phyloP scores from a whole-genome alignment of 2,329 filamentous ascomycete species.

The Fusarium camptoceras region DNA sequence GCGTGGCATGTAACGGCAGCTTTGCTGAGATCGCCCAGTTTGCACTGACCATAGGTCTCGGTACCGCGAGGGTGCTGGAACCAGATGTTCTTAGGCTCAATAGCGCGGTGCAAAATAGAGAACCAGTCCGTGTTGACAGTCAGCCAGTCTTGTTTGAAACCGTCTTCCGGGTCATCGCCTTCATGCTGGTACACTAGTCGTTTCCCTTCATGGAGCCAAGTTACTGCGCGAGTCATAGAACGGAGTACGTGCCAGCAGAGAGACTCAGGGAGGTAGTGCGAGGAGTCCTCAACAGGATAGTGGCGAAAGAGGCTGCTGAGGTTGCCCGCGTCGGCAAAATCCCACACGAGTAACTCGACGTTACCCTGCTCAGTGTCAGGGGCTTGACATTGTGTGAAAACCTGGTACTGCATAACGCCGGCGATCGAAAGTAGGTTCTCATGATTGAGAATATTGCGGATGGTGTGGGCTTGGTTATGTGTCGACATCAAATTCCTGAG shows the following conservation, averaged over 20 bases:
- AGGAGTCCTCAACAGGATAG: constrained; percentile 29
- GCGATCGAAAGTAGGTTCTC: constrained; percentile 61
- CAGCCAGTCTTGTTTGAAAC: constrained; percentile 11
- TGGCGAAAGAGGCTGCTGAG: constrained; percentile 57
- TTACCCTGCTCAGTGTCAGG: constrained; percentile 33
- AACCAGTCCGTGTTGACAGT: constrained; percentile 59
- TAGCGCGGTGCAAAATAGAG: constrained; percentile 62
- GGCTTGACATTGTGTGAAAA: constrained; percentile 25
- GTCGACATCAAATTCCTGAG: constrained; percentile 37
- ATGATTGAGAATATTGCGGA: constrained; percentile 59
- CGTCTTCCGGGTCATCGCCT: not conserved
- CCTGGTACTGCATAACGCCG: constrained; percentile 50
- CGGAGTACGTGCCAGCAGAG: constrained; percentile 68
- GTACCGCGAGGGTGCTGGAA: constrained; percentile 60
- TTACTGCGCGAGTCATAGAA: constrained; percentile 61
- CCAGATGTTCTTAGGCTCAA: constrained; percentile 62
- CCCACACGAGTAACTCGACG: constrained; percentile 58
- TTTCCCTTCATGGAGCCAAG: constrained; percentile 65
- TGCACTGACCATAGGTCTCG: constrained; percentile 66
- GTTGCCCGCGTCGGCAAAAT: constrained; percentile 64
- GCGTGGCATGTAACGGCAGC: constrained; percentile 55
- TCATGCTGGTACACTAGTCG: constrained; percentile 38
- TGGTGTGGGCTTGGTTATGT: constrained; percentile 46
- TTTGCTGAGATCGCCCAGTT: constrained; percentile 62
- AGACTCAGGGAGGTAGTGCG: constrained; percentile 61